Evolutionary conservation across 2,329 filamentous ascomycete genomes (phyloP), one percentile per base, ranked within the genome.

Genomic region (Aspergillus awamori): DNA sequence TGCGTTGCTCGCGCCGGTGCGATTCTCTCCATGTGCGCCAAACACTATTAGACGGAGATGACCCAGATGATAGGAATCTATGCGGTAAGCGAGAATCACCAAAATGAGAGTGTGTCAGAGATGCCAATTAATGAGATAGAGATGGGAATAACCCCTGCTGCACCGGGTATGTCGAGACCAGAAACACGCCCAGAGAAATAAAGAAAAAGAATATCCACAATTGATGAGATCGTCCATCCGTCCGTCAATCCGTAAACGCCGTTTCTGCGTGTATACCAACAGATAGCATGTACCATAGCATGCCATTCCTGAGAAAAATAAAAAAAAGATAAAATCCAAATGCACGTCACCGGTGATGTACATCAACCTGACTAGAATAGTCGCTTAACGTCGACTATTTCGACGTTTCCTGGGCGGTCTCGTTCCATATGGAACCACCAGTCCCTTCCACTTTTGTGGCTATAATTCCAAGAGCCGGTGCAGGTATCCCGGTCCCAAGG

Each of bases 371-470:
- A 8, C 71, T 65, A 78, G 53, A 78, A 77, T 41, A 78, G 73
- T 56, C 69, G 69, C 60, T 72, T 72, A 28, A 72, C 58, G 36
- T 73, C 69, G 55, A 76, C 68, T 45, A 74, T 64, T 43, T 77
- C 73, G 11, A 69, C 62, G 38, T 70, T 71, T 33, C 67, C 66
- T 11, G 74, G 73, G 38, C 76, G 75, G 61, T 79, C 77, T 43
- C 78, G 73, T 65, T 80, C 78, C 68, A 78, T 74, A 60, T 80
- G 78, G 60, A 74, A 77, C 78, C 78, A 80, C 78, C 78, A 80
- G 24, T 80, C 78, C 39, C 77, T 74, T 24, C 77, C 77, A 43
- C 55, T 67, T 58, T 73, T 76, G 62, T 79, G 76, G 17, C 69
- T 66, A 47, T 73, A 72, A 61, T 80, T 80, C 78, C 78, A 80